Evolutionary conservation across 768 basidiomycete genomes (phyloP), one percentile per base, ranked within the genome.

Genomic region (Pisolithus microcarpus): DNA sequence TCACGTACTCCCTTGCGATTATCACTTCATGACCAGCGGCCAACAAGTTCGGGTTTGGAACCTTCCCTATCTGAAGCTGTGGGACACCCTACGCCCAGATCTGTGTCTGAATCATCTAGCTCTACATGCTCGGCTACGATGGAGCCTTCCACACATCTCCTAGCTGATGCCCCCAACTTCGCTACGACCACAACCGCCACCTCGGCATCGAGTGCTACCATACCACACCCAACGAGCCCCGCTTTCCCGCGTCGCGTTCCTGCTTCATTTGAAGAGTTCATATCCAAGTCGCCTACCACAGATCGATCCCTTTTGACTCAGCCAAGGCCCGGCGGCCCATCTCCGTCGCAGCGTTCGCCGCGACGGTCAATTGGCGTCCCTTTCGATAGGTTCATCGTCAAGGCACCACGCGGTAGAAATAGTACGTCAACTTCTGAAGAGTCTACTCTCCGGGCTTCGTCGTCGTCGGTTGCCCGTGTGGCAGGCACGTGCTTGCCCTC

Each of bases 381-480:
- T 7, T 65, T 64, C 9, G 52, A 59, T 28, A 56, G 48, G 6
- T 65, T 61, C 42, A 63, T 64, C 13, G 48, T 49, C 16, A 49
- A 30, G 23, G 26, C 19, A 6, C 39, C 26, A 31, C 24, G 16
- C 21, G 39, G n/a, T 31, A 39, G 30, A 7, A 16, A 39, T 26
- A 7, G 18, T 2, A 34, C 38, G 18, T n/a, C 24, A 28, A 16
- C 48, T 28, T 11, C 39, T 4, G 38, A 8, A 23, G 31, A 37
- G 9, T 65, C 63, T 15, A 58, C 58, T 4, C 40, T 36, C 11
- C 13, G 34, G 5, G 34, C 34, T 13, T 13, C 34, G 2, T 21
- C 5, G 13, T 34, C 26, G 30, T n/a, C 30, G 2, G 10, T 10
- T 16, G 18, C 1, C n/a, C 28, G 19, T 6, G 19, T 34, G 23